These are phyloP conservation scores for Aegilops speltoides DNA, from an alignment of 176 grass and related monocot species.

Conservation along the genomic window DNA sequence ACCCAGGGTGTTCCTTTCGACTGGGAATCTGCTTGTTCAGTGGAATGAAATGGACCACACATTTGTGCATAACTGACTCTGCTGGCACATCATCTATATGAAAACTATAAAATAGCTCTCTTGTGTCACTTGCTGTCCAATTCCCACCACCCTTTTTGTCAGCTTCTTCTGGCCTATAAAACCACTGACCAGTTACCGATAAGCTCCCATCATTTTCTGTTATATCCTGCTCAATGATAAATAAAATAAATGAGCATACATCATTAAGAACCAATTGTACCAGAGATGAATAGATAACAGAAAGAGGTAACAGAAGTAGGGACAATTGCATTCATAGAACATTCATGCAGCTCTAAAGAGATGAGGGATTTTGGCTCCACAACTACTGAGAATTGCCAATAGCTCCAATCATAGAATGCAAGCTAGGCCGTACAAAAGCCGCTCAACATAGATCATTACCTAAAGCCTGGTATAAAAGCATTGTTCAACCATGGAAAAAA, in stretches of 20 bases:
- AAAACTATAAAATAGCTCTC: slow-evolving; percentile 96
- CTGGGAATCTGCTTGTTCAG: slow-evolving; percentile 70
- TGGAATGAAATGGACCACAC: slow-evolving; percentile 95
- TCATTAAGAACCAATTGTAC: background rate
- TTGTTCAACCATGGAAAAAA: slow-evolving; percentile 15
- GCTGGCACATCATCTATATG: slow-evolving; percentile 90
- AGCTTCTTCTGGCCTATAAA: slow-evolving; percentile 98
- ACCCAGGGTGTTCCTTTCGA: slow-evolving; percentile 89
- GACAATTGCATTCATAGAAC: background rate
- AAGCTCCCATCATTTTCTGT: slow-evolving; percentile 64
- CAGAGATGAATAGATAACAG: background rate
- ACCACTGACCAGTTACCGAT: slow-evolving; percentile 89
- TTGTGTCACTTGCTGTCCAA: slow-evolving; percentile 79
- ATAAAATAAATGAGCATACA: slow-evolving; percentile 17
- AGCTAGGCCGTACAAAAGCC: background rate
- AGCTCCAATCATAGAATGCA: background rate
- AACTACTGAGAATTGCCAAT: slow-evolving; percentile 5
- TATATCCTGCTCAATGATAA: slow-evolving; percentile 64
- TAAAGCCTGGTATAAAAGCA: background rate
- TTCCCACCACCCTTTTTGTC: slow-evolving; percentile 83
- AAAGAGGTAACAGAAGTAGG: slow-evolving; percentile 23
- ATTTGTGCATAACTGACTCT: slow-evolving; percentile 97
- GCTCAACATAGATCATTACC: slow-evolving; percentile 18
- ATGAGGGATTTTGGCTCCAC: background rate
- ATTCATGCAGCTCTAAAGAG: slow-evolving; percentile 6